Base-by-base conservation (phyloP, 2,329 filamentous ascomycete genomes). In the Parasarocladium wereldwijsianum region DNA sequence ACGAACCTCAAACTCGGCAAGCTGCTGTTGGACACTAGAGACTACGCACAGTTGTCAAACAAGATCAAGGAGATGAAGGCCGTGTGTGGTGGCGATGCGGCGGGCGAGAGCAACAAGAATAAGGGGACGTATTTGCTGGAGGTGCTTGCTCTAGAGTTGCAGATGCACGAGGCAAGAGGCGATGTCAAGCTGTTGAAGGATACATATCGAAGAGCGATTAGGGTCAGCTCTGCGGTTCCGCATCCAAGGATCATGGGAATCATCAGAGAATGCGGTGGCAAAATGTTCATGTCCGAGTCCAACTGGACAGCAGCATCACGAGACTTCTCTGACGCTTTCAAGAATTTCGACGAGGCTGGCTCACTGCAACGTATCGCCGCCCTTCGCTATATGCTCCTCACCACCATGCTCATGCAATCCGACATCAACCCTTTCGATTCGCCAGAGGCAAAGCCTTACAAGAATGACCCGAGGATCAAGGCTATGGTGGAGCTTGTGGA, bases 201-300 rank as follows among this genome's bases (percentile, higher is more conserved):
- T 10, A 65, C 96, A 11, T 98, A 96, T 54, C 80, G 93, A 51
- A 78, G 81, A 36, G 90, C 90, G 5, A 68, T 98, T 29, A 80
- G 80, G 40, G 87, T 98, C 32, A 78, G 84, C 37, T 96, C 90
- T n/a, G 90, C 90, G 0, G 90, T 98, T 9, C 87, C 90, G 22
- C 90, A 98, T 57, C 90, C 90, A 35, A 93, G 93, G 58, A 93
- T 98, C 51, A 94, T 96, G 84, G 90, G 90, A 30, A 87, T 98
- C 51, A 98, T 98, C 49, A 79, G 87, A 32, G 90, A 98, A 59
- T 98, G 90, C 51, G 90, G 90, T 45, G 90, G 90, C 43, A 98
- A 98, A 64, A 98, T 98, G 90, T 86, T 96, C 60, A 96, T 98
- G 90, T 90, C 82, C 52, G 90, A 98, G 64, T 90, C 96, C 60